Base-by-base conservation (phyloP, 2,329 filamentous ascomycete species). In the Trichoderma koningii region DNA sequence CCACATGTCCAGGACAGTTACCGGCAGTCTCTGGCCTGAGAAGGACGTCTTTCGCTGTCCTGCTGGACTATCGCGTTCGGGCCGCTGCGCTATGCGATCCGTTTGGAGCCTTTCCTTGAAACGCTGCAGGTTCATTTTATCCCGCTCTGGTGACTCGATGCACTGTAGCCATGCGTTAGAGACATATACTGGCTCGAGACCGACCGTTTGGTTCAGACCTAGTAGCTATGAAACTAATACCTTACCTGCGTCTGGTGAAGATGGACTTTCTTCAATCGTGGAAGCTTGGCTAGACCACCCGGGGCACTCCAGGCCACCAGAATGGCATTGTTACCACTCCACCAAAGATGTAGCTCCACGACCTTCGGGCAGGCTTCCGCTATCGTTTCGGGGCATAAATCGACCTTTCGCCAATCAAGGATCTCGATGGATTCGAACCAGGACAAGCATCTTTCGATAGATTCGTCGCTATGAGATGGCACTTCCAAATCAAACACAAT, bases 381-480 rank as follows among this genome's bases (percentile, higher is more conserved):
- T 30, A 55, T 55, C 7, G 51, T 55, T 15, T 55, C 51, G 15
- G 51, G 26, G n/a, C 51, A 55, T n/a, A 55, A 14, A 28, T 55
- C 51, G 2, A 55, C 26, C 51, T 55, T 55, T 30, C 51, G 23
- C 51, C 51, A 55, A n/a, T 55, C 51, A 7, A 55, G 51, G 1
- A 55, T 55, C 51, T 55, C 51, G 7, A 55, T 34, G 1, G 42
- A 44, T 9, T 55, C 12, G 34, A 55, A 55, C 17, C n/a, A 9
- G 5, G 5, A 14, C 1, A 55, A 23, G n/a, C 23, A 28, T 15
- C n/a, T 55, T 19, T 55, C 51, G n/a, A 55, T 55, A 14, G 51
- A 55, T 23, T 55, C 51, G 30, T 55, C 51, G 51, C 51, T 55
- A n/a, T 55, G 51, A 15, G 51, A 28, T 23, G 51, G 51, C n/a